Conservation (phyloP, 2,329 filamentous ascomycete genomes). For the Diplodia corticola region DNA sequence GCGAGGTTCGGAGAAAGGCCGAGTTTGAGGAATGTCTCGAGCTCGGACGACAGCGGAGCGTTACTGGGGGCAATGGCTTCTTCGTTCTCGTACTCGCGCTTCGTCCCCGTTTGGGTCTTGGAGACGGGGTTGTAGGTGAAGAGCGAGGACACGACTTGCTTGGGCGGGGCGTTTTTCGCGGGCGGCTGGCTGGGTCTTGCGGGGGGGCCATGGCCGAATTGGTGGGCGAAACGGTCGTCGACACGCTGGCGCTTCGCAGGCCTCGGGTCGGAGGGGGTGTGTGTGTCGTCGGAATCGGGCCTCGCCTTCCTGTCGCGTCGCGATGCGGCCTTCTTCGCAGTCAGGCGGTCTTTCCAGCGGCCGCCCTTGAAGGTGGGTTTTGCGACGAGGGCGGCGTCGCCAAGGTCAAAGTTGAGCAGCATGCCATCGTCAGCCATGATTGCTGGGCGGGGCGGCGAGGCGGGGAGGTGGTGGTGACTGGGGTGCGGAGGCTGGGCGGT, state of each 20-base stretch:
- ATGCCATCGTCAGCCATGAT: conserved; percentile 92
- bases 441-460: conserved; percentile 19
- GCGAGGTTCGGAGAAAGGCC: conserved; percentile 80
- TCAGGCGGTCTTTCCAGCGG: conserved; percentile 86
- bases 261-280: neutral
- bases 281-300: neutral
- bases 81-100: conserved; percentile 43
- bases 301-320: conserved; percentile 50
- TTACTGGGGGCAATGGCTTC: conserved; percentile 74
- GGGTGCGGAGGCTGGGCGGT: neutral
- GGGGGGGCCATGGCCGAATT: neutral
- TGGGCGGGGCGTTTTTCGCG: neutral
- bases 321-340: conserved; percentile 69
- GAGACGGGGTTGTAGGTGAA: conserved; percentile 86
- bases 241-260: conserved; percentile 26
- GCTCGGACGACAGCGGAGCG: conserved; percentile 79
- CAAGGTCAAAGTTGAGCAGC: conserved; percentile 86
- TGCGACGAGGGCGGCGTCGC: conserved; percentile 65
- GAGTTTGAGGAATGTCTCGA: conserved; percentile 81
- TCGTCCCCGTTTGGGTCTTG: conserved; percentile 59
- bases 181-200: neutral
- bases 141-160: conserved; percentile 69
- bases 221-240: conserved; percentile 22
- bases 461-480: neutral
- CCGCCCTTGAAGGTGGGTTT: conserved; percentile 76